These are phyloP conservation scores for Fusarium sp. DNA, from an alignment of 2,329 filamentous ascomycete genomes.

Conservation along the genomic window DNA sequence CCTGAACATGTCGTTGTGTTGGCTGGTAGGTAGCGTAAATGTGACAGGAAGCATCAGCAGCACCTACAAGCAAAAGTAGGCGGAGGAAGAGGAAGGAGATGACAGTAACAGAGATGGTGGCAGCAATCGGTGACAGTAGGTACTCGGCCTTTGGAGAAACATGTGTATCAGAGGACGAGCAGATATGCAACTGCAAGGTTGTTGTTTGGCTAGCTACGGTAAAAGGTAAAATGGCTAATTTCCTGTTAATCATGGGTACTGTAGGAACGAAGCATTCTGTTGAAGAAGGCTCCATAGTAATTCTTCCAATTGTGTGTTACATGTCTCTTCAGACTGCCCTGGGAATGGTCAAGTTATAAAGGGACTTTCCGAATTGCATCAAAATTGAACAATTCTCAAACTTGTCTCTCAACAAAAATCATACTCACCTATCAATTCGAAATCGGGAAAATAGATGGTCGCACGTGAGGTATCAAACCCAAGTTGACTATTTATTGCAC, in stretches of 20 bases:
- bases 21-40: background rate
- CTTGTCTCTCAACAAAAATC: background rate
- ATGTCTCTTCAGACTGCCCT: no score
- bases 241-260: background rate
- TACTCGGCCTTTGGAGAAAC: no score
- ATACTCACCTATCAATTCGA: slow-evolving; percentile 18
- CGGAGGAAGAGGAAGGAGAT: background rate
- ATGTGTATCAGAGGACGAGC: no score
- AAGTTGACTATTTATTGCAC: background rate
- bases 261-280: slow-evolving; percentile 1
- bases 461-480: no score
- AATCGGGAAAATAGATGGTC: slow-evolving; percentile 6
- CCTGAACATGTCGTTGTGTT: background rate
- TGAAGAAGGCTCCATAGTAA: background rate
- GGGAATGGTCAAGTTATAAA: no score
- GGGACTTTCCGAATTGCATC: background rate
- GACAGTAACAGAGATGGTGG: slow-evolving; percentile 4
- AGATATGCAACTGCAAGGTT: no score
- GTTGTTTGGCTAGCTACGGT: no score
- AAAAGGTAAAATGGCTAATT: slow-evolving; percentile 2
- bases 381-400: background rate
- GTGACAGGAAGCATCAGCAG: background rate
- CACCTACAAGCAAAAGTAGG: no score
- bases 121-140: background rate
- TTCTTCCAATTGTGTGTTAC: no score